Evolutionary conservation across 306 rosid species (phyloP).

Genomic region (peach (Prunus persica)): DNA sequence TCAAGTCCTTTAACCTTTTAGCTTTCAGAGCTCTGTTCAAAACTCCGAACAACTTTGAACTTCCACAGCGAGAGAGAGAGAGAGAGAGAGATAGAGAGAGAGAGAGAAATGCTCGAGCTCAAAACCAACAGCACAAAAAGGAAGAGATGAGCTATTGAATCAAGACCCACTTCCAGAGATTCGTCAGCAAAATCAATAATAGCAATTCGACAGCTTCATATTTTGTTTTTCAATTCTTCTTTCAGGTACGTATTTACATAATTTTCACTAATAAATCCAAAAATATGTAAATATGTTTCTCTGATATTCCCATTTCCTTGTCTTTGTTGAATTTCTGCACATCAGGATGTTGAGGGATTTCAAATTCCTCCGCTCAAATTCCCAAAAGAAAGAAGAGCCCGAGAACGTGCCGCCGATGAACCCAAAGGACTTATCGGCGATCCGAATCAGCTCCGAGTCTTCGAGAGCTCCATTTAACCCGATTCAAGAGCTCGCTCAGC

Average conservation of each 20-base stretch:
- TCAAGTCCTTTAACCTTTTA: neutral
- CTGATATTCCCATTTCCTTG: neutral
- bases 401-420: constrained; percentile 65
- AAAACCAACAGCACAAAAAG: constrained; percentile 15
- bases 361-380: constrained; percentile 59
- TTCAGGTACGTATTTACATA: constrained; percentile 46
- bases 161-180: neutral
- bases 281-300: neutral
- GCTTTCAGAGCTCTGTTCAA: constrained; percentile 22
- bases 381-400: constrained; percentile 55
- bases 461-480: constrained; percentile 69
- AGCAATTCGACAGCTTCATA: constrained; percentile 36
- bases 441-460: constrained; percentile 39
- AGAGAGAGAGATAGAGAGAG: constrained; percentile 21
- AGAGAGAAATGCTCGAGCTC: constrained; percentile 26
- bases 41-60: neutral
- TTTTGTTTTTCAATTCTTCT: constrained; percentile 59
- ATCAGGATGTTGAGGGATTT: constrained; percentile 81
- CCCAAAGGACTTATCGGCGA: constrained; percentile 35
- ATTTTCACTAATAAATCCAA: neutral
- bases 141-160: constrained; percentile 1
- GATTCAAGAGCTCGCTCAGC: constrained; percentile 55
- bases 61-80: constrained; percentile 10
- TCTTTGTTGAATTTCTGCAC: constrained; percentile 2
- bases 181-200: constrained; percentile 27